Evolutionary conservation across 1,139 yeast genomes (phyloP).

Genomic region (Saccharomyces hybrid): DNA sequence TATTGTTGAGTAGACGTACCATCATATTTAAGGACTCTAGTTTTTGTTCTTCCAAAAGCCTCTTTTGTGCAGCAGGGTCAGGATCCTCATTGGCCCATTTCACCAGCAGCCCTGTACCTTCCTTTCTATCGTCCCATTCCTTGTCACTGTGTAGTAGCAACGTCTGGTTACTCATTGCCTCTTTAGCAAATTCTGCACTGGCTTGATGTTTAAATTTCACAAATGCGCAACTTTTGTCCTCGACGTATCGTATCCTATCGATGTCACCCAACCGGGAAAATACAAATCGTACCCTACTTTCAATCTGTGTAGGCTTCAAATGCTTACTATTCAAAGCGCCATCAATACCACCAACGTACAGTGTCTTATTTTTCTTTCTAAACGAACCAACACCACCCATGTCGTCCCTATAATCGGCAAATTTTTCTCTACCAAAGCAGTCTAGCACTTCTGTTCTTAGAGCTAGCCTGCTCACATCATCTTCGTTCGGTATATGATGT

Average conservation of each 20-base stretch:
- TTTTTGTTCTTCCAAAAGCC: slow-evolving; percentile 37
- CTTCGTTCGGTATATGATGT: slow-evolving; percentile 63
- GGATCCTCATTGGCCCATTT: slow-evolving; percentile 93
- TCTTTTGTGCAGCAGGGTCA: slow-evolving; percentile 55
- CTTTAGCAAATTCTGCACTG: slow-evolving; percentile 90
- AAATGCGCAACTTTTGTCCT: slow-evolving; percentile 68
- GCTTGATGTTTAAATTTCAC: slow-evolving; percentile 60
- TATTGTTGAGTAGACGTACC: slow-evolving; percentile 10
- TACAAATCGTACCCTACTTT: slow-evolving; percentile 35
- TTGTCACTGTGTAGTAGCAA: slow-evolving; percentile 41
- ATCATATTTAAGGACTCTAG: slow-evolving; percentile 20
- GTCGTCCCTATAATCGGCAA: slow-evolving; percentile 77
- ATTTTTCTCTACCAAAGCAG: slow-evolving; percentile 90
- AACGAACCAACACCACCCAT: slow-evolving; percentile 95
- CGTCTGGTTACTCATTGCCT: slow-evolving; percentile 82
- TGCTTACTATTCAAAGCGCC: slow-evolving; percentile 24
- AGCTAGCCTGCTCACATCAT: slow-evolving; percentile 38
- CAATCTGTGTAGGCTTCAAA: slow-evolving; percentile 24
- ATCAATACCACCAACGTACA: slow-evolving; percentile 68
- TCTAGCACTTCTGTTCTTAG: slow-evolving; percentile 51
- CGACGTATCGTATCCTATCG: slow-evolving; percentile 56
- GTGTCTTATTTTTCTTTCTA: slow-evolving; percentile 56
- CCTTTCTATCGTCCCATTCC: slow-evolving; percentile 30
- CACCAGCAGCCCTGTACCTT: slow-evolving; percentile 50
- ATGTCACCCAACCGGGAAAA: slow-evolving; percentile 76